Evolutionary conservation across 164 flowering plant species (phyloP).

Genomic region (Kingdonia uniflora): DNA sequence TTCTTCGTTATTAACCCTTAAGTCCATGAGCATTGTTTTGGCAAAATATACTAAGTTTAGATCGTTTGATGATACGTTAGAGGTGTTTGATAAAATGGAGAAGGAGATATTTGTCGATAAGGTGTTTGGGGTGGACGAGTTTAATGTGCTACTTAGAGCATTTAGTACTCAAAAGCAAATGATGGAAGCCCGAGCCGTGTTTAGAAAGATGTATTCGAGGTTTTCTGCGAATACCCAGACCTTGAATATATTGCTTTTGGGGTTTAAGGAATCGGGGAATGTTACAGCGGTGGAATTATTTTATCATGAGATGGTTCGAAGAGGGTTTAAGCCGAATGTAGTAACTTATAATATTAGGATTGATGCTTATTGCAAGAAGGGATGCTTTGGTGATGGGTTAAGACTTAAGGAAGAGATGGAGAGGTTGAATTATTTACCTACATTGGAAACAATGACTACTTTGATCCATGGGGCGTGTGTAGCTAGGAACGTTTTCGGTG

Average conservation of each 20-base stretch:
- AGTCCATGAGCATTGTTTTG: constrained; percentile 66
- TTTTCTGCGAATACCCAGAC: constrained; percentile 56
- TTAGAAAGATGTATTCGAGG: constrained; percentile 36
- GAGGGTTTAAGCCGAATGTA: constrained; percentile 61
- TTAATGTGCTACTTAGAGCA: constrained; percentile 59
- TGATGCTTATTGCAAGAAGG: constrained; percentile 73
- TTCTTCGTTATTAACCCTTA: constrained; percentile 52
- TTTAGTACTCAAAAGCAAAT: constrained; percentile 59
- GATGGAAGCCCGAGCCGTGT: constrained; percentile 66
- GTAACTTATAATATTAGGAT: constrained; percentile 60
- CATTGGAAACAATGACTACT: constrained; percentile 59
- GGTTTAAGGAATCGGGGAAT: constrained; percentile 66
- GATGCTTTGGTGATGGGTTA: constrained; percentile 47
- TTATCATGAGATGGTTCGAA: constrained; percentile 66
- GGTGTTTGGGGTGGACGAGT: constrained; percentile 54
- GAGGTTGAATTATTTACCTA: constrained; percentile 22
- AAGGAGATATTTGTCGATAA: constrained; percentile 26
- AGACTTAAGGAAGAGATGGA: constrained; percentile 68
- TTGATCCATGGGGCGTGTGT: constrained; percentile 80
- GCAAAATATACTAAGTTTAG: constrained; percentile 43
- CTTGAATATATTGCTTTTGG: constrained; percentile 66
- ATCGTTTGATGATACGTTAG: constrained; percentile 55
- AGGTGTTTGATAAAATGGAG: constrained; percentile 61
- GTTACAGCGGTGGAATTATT: constrained; percentile 61
- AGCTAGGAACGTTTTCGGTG: constrained; percentile 34